Base-by-base conservation (phyloP, 441 rosid genomes). In the Pelargonium australe region DNA sequence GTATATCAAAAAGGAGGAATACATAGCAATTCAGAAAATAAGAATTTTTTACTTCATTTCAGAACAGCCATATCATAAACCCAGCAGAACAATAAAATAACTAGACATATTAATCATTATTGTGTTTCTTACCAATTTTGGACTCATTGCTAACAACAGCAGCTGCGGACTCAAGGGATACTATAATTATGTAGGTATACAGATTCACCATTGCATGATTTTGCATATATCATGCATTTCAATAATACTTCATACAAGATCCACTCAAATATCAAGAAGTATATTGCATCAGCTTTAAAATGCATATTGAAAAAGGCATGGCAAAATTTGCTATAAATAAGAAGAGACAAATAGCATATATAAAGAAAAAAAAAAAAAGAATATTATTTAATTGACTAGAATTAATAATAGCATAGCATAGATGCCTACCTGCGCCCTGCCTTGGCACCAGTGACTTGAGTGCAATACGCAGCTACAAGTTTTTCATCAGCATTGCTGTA, bases 401-500 rank as follows among this genome's bases (percentile, higher is more conserved):
- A 64, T 44, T 47, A 70, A 63, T 20, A 34, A 53, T 16, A 58
- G 25, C 8, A 23, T 31, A 64, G 51, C 16, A 49, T 16, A 63
- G 73, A 79, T 60, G 62, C 73, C 45, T 78, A 89, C 98, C 98
- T 88, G 74, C 72, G 79, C 65, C 65, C 72, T 70, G 72, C 86
- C 75, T 80, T 76, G 44, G 67, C 78, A 78, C 83, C 89, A 78
- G 80, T 77, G 79, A 80, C 80, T 72, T 85, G 89, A 67, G 87
- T 67, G 80, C 98, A 89, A 76, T 92, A 86, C 23, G 97, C 90
- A 79, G 98, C 90, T 65, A 89, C 99, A 80, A 95, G 92, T 78
- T 85, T 95, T 80, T 95, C 99, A 87, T 95, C 99, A 53, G 81
- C 82, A 74, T 88, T 95, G 80, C 99, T 95, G 84, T 72, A 51